These are phyloP conservation scores for Uronychia setigera DNA, from an alignment of 73 alveolate species.

Conservation along the genomic window DNA sequence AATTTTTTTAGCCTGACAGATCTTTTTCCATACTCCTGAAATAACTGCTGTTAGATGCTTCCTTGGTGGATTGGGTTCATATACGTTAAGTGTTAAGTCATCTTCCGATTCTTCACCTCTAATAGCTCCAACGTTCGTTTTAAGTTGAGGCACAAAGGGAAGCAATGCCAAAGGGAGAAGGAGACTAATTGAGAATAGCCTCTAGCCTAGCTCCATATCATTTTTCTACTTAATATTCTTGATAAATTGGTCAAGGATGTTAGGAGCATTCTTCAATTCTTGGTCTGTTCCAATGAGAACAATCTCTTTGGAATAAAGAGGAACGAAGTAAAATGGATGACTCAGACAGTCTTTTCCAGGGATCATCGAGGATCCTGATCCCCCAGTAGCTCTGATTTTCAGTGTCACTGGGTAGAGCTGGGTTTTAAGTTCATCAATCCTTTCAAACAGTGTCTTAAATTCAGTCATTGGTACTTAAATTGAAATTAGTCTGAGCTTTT, in stretches of 20 bases:
- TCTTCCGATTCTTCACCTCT: not conserved
- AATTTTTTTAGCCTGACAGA: slow-evolving; percentile 17
- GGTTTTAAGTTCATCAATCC: slow-evolving; percentile 30
- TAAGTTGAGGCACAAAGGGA: slow-evolving; percentile 33
- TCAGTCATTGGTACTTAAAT: slow-evolving; percentile 44
- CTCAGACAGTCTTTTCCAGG: slow-evolving; percentile 8
- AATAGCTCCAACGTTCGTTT: not conserved
- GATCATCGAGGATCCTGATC: slow-evolving; percentile 17
- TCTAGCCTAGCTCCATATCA: not conserved
- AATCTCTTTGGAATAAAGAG: slow-evolving; percentile 51
- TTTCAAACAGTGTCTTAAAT: slow-evolving; percentile 31
- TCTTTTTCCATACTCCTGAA: slow-evolving; percentile 43
- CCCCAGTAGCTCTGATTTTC: slow-evolving; percentile 39
- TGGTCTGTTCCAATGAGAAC: slow-evolving; percentile 41
- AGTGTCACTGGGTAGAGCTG: slow-evolving; percentile 53
- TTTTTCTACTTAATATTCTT: slow-evolving; percentile 12
- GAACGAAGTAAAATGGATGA: slow-evolving; percentile 64
- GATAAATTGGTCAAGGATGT: slow-evolving; percentile 16
- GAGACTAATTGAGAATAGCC: not conserved
- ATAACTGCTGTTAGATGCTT: slow-evolving; percentile 57
- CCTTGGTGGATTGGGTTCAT: slow-evolving; percentile 64
- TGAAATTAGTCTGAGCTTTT: slow-evolving; percentile 30
- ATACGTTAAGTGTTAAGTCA: slow-evolving; percentile 6
- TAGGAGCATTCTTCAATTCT: slow-evolving; percentile 40
- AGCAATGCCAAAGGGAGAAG: slow-evolving; percentile 15